These are phyloP conservation scores for Oryza meyeriana DNA, from an alignment of 176 grass and related monocot species.

Conservation along the genomic window DNA sequence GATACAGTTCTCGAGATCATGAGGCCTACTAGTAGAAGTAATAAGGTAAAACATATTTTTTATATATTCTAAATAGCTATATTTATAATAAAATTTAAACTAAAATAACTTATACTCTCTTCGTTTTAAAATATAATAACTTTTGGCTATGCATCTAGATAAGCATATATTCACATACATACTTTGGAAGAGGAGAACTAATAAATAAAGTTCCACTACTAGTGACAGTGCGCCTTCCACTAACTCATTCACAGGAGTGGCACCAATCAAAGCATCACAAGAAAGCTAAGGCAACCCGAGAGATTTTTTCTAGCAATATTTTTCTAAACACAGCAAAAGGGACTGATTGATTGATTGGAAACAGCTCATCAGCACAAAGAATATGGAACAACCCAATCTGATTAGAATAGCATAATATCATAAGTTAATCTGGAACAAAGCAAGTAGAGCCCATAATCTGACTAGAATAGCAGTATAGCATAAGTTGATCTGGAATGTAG, in stretches of 20 bases:
- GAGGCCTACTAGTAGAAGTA: too few relatives aligned
- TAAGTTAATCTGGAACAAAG: background rate
- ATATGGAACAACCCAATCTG: background rate
- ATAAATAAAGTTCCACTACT: conserved; percentile 1
- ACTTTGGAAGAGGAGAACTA: too few relatives aligned
- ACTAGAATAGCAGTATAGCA: background rate
- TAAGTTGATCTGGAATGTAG: background rate
- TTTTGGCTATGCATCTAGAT: too few relatives aligned
- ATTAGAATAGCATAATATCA: background rate
- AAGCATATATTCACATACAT: too few relatives aligned
- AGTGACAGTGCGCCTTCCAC: conserved; percentile 18
- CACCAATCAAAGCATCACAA: background rate
- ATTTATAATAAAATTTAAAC: too few relatives aligned
- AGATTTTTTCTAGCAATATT: background rate
- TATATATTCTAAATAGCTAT: too few relatives aligned
- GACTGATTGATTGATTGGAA: background rate
- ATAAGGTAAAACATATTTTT: too few relatives aligned
- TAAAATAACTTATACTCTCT: too few relatives aligned
- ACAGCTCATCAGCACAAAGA: conserved; percentile 1
- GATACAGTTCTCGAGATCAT: too few relatives aligned
- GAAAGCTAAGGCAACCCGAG: background rate
- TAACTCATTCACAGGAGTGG: background rate
- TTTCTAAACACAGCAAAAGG: background rate
- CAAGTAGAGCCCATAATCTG: background rate
- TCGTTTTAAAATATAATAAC: too few relatives aligned